Evolutionary conservation across 352 stramenopile genomes (phyloP), one percentile per base, ranked within the genome.

Genomic region (Phytophthora brassicae): DNA sequence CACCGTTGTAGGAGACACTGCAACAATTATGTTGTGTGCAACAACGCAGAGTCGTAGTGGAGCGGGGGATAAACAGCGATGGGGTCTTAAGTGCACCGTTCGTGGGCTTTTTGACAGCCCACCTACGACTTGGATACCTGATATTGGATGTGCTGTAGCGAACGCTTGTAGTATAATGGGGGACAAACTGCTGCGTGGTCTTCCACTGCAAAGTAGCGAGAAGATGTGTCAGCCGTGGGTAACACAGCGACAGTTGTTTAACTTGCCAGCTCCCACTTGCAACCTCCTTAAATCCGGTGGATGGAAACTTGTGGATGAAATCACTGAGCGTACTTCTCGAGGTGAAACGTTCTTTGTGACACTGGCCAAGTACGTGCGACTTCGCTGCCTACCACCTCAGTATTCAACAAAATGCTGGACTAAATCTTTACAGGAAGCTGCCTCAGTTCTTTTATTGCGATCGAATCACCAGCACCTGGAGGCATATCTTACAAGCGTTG

Each of bases 51-150:
- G 70, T 46, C 75, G 78, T 3, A 74, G 71, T 47, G 57, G 62
- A 17, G 38, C 46, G 16, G 73, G 72, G 22, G 77, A 88, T n/a
- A 79, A 68, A 42, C 60, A 67, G 22, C 66, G 67, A 24, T 92
- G 83, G 77, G 83, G 83, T 16, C 62, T 92, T 14, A 88, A 77
- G 16, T 86, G 77, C 43, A 74, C 73, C 3, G 76, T 89, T 2
- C 72, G 74, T 23, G 83, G 78, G 0, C 62, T 90, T 2, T 70
- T 68, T 36, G 39, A 60, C 22, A 41, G 24, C 8, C 22, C 42
- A 24, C 6, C 24, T 14, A 22, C 4, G 14, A 56, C 59, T 5
- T 88, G 76, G 76, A 41, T 77, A 28, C 19, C 31, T 2, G 70
- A 85, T 8, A 31, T 74, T 7, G 62, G 73, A 13, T 56, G 63